Evolutionary conservation across 345 rosid genomes (phyloP), one percentile per base, ranked within the genome.

Genomic region (Turritis glabra): DNA sequence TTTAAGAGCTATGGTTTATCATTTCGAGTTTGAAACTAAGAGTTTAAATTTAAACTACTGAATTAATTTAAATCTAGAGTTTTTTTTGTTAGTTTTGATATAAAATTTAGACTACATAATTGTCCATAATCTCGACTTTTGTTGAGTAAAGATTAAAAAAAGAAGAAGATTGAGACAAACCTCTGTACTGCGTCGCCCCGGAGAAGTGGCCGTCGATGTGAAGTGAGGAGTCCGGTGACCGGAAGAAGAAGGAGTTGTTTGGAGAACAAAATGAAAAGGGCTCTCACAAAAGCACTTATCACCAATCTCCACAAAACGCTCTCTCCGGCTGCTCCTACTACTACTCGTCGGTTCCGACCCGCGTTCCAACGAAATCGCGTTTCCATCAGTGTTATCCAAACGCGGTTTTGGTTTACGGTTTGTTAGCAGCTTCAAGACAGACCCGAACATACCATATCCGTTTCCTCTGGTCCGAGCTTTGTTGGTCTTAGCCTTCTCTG

Each of bases 181-280:
- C 81, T 67, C 73, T 2, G 60, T 72, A 63, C 64, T 80, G 67
- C 30, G 81, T 75, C 83, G 84, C 21, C 19, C 33, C 54, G 94
- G 97, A 7, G 97, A 88, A 11, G 82, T 64, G 0, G 81, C 81
- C 85, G 96, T 88, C 59, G 97, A 90, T 0, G 88, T 56, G 74
- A 90, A 89, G 15, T 81, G 87, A 47, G 95, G 93, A 11, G 96
- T 86, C 69, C 79, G 79, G 73, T 72, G 65, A 40, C 85, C 89
- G 74, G 88, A 73, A 30, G 89, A 69, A 23, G 76, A 71, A 38
- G 95, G 80, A 77, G 83, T 82, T 64, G 80, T 76, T 30, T 76
- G 82, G 22, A 86, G 90, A 2, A 82, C 90, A 41, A 90, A 87
- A 61, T 76, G 90, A 18, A 90, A 91, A 75, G 93, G 95, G 79